Percentiles rank a stretch among this genome's conserved stretches.
Evolutionary conservation across 305 asterid species (phyloP).

Genomic region (Plantago coronopus): DNA sequence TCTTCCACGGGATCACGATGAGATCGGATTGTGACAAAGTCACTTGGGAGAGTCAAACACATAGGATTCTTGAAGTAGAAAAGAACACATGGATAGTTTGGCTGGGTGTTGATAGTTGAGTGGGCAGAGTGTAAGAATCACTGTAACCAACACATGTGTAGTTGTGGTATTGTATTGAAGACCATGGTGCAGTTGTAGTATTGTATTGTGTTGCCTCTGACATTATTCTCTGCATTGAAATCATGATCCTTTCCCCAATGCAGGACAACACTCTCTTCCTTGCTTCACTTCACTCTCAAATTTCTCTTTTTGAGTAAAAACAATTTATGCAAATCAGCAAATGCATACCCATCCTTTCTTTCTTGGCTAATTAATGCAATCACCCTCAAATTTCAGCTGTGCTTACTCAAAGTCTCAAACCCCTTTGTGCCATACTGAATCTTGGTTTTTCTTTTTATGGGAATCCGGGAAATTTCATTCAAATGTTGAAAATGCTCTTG

Average conservation of each 20-base stretch:
- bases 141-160: conserved; percentile 1
- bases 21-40: background rate
- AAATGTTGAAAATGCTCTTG: background rate
- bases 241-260: conserved; percentile 3
- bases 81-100: conserved; percentile 5
- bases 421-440: conserved; percentile 10
- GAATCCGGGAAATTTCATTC: conserved; percentile 5
- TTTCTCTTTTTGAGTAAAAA: too few relatives aligned
- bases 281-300: background rate
- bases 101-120: conserved; percentile 1
- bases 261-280: background rate
- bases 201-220: conserved; percentile 4
- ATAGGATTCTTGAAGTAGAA: background rate
- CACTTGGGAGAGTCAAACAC: background rate
- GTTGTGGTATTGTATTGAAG: background rate
- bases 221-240: conserved; percentile 18
- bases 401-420: background rate
- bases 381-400: background rate
- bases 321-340: background rate
- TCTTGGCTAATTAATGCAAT: background rate
- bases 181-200: background rate
- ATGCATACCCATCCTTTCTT: background rate
- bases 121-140: background rate
- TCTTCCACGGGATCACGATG: too few relatives aligned
- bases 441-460: background rate